These are phyloP conservation scores for Neopestalotiopsis sp. DNA, from an alignment of 2,329 filamentous ascomycete genomes.

Conservation along the genomic window DNA sequence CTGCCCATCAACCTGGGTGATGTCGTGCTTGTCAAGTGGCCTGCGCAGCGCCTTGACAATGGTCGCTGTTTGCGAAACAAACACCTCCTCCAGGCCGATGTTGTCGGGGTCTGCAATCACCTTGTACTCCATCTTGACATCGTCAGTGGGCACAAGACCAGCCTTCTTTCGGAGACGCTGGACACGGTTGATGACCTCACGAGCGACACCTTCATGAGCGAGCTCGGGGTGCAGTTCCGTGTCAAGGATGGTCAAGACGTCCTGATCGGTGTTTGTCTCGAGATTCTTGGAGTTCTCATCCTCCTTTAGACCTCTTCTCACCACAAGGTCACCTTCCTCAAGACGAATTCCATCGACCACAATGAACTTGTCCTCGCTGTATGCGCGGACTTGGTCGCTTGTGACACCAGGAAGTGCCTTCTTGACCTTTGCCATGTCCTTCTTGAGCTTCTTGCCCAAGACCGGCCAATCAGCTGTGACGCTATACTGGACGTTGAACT, in stretches of 20 bases:
- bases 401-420: constrained; percentile 82
- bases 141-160: constrained; percentile 87
- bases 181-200: constrained; percentile 92
- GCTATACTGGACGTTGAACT: constrained; percentile 91
- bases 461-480: constrained; percentile 92
- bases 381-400: constrained; percentile 81
- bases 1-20: constrained; percentile 65
- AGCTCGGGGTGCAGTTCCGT: constrained; percentile 82
- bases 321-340: constrained; percentile 80
- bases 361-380: constrained; percentile 75
- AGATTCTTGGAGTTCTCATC: constrained; percentile 73
- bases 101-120: constrained; percentile 79
- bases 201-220: constrained; percentile 84
- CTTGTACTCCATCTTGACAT: constrained; percentile 92
- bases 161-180: constrained; percentile 95
- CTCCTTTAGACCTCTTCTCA: constrained; percentile 80
- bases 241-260: constrained; percentile 92
- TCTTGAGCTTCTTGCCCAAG: constrained; percentile 96
- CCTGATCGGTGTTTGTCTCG: constrained; percentile 87
- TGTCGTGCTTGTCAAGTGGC: constrained; percentile 73
- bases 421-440: constrained; percentile 89
- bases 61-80: constrained; percentile 68
- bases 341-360: constrained; percentile 86
- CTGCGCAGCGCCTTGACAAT: constrained; percentile 82
- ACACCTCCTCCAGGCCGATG: constrained; percentile 73